Conservation (phyloP, 176 grass and related monocot species). For the Bromus sterilis region DNA sequence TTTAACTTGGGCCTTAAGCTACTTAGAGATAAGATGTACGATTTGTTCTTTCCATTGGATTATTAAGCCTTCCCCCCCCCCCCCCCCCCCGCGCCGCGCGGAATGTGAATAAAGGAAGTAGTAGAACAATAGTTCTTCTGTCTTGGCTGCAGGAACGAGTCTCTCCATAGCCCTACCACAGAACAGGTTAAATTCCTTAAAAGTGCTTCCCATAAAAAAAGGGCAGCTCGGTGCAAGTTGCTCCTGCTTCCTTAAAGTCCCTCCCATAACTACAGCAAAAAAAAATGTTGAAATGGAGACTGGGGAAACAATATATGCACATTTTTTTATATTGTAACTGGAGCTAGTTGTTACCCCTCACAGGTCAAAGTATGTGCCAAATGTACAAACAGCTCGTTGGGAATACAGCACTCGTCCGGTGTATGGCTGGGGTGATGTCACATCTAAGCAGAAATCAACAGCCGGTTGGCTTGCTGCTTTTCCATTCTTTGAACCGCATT, state of each 20-base stretch:
- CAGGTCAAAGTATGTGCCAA: slow-evolving; percentile 91
- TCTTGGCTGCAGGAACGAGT: not conserved
- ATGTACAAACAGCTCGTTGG: slow-evolving; percentile 89
- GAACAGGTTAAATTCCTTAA: not conserved
- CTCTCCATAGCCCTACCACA: not conserved
- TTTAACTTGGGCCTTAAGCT: too few species aligned
- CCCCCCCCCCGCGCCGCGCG: too few species aligned
- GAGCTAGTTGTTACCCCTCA: not conserved
- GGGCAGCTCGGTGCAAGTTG: too few species aligned
- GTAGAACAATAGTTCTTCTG: too few species aligned
- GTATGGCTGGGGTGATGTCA: slow-evolving; percentile 89
- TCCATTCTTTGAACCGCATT: slow-evolving; percentile 99
- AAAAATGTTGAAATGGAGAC: not conserved
- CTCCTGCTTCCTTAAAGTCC: too few species aligned
- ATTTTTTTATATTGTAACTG: not conserved
- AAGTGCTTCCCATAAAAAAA: not conserved
- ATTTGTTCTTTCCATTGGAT: too few species aligned
- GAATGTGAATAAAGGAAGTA: too few species aligned
- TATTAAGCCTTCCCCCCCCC: too few species aligned
- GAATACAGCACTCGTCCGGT: slow-evolving; percentile 83
- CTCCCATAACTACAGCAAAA: not conserved
- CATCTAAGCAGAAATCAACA: slow-evolving; percentile 69
- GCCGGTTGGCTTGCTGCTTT: slow-evolving; percentile 92
- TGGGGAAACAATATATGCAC: not conserved
- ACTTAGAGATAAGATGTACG: too few species aligned